phyloP scores from a whole-genome alignment of 768 basidiomycete genomes.

The Xerocomellus intermedius region DNA sequence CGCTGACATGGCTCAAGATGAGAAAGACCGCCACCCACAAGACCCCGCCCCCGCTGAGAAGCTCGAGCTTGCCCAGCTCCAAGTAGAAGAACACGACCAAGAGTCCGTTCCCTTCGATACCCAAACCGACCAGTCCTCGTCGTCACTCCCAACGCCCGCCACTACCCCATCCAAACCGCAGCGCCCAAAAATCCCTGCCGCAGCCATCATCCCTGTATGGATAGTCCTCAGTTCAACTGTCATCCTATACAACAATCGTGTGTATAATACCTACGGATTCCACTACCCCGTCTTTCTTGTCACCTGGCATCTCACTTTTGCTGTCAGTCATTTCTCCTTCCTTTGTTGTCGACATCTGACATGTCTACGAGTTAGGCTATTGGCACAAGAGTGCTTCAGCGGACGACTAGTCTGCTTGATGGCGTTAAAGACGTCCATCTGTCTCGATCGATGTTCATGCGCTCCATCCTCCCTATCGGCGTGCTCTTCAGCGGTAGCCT shows the following conservation, averaged over 20 bases:
- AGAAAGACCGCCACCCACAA: conserved; percentile 18
- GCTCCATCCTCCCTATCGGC: conserved; percentile 91
- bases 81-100: conserved; percentile 20
- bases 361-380: conserved; percentile 46
- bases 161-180: conserved; percentile 41
- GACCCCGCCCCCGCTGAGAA: conserved; percentile 15
- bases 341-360: conserved; percentile 2
- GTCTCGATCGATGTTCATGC: conserved; percentile 72
- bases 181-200: conserved; percentile 58
- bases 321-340: conserved; percentile 39
- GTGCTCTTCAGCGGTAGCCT: conserved; percentile 91
- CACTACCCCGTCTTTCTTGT: conserved; percentile 91
- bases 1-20: conserved; percentile 23
- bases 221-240: conserved; percentile 85
- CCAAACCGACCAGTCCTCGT: conserved; percentile 3
- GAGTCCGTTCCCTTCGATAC: conserved; percentile 3
- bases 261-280: conserved; percentile 82
- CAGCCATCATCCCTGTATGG: conserved; percentile 88
- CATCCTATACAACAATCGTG: conserved; percentile 94
- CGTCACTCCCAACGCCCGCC: conserved; percentile 57
- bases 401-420: conserved; percentile 79
- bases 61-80: conserved; percentile 16
- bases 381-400: conserved; percentile 82
- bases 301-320: conserved; percentile 78
- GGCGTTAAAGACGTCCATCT: conserved; percentile 77